Evolutionary conservation across 257 asterid species (phyloP), one percentile per base, ranked within the genome.

Genomic region (Leptodermis oblonga): DNA sequence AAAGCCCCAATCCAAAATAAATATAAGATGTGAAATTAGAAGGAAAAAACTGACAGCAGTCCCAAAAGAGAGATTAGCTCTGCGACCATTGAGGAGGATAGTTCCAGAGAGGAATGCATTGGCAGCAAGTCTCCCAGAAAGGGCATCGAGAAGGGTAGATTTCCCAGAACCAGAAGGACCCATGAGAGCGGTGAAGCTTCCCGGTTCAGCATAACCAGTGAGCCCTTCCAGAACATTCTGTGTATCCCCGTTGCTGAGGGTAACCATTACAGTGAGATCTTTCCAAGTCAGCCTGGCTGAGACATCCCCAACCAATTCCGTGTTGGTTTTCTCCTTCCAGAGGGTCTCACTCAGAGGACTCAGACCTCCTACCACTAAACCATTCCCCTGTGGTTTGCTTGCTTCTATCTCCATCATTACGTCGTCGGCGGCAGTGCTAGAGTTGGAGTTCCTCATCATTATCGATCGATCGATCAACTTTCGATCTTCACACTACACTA

Each of bases 81-180:
- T 87, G 5, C 95, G 92, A 11, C 99, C 99, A 70, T 93, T 93
- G 80, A 93, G 97, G 39, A 88, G 78, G 72, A 93, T 77, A 5
- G 83, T 58, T 3, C 99, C 99, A 4, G 97, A 86, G 30, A 88
- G 89, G 81, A 93, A 93, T 0, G 97, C 95, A 46, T 90, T 93
- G 5, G 99, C 81, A 3, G 99, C 97, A 1, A 93, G 92, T 0
- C 99, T 87, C 22, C 96, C 90, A 37, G 99, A 88, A 4, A 93
- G 84, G 6, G 99, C 97, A 58, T 93, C 96, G 56, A 93, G 97
- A 54, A 93, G 81, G 0, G 99, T 90, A 13, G 97, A 92, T 60
- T 92, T 92, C 0, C 98, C 98, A 56, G 98, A 92, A 59, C 98
- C 98, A 5, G 98, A 92, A 41, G 98, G 98, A 5, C 98, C 98